phyloP scores from a whole-genome alignment of 148 eudicot genomes.

The Diospyros lotus region DNA sequence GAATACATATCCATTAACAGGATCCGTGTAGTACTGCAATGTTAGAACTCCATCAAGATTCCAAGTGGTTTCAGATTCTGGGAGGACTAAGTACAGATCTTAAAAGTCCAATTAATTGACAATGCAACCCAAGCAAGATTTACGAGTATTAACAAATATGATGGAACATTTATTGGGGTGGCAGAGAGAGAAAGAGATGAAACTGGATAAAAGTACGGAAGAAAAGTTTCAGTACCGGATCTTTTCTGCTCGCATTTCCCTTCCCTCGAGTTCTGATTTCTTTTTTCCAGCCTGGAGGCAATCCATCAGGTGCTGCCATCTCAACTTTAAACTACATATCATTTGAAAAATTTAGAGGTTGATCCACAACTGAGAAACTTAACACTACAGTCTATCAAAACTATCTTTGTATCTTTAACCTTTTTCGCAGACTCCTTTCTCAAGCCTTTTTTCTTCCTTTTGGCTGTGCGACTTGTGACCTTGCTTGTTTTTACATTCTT shows the following conservation, averaged over 20 bases:
- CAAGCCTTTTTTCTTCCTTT: conserved; percentile 19
- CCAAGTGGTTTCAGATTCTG: not conserved
- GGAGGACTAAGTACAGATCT: not conserved
- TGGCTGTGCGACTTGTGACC: conserved; percentile 14
- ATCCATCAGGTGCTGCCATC: conserved; percentile 40
- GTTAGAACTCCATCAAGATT: conserved; percentile 9
- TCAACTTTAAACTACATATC: conserved; percentile 36
- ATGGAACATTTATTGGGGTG: too few relatives aligned
- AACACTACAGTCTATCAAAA: not conserved
- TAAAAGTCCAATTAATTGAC: not conserved
- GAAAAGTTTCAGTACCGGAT: conserved; percentile 37
- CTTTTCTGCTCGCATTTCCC: conserved; percentile 32
- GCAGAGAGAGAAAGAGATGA: not conserved
- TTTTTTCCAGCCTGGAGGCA: conserved; percentile 71
- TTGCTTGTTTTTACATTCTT: not conserved
- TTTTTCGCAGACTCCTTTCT: conserved; percentile 24
- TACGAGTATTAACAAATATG: not conserved
- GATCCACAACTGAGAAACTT: not conserved
- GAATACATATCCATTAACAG: conserved; percentile 56
- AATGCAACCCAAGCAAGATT: not conserved
- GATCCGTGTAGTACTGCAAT: conserved; percentile 43
- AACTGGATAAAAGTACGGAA: not conserved
- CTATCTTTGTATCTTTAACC: conserved; percentile 23
- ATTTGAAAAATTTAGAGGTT: conserved; percentile 12
- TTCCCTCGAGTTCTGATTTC: conserved; percentile 41